Conservation (phyloP, 2,329 filamentous ascomycete genomes). For the Cercospora sp. region DNA sequence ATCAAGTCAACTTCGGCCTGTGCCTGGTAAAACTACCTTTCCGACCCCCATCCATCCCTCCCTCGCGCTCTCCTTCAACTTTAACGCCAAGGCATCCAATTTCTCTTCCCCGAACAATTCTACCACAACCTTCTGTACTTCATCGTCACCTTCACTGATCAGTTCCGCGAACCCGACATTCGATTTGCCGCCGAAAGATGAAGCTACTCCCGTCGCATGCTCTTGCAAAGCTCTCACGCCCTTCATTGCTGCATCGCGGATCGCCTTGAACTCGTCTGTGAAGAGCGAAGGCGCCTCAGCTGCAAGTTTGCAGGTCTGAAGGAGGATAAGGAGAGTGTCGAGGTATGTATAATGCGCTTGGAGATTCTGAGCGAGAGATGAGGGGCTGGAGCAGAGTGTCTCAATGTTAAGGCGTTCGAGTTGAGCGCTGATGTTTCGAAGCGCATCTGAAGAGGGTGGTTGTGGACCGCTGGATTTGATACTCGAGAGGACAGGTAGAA, state of each 20-base stretch:
- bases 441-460: constrained; percentile 13
- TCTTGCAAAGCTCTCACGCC: constrained; percentile 29
- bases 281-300: constrained; percentile 12
- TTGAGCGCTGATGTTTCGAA: constrained; percentile 21
- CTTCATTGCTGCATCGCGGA: constrained; percentile 28
- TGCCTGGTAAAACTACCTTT: constrained; percentile 19
- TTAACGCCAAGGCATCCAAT: not conserved
- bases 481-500: constrained; percentile 23
- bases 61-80: constrained; percentile 27
- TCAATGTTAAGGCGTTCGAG: constrained; percentile 22
- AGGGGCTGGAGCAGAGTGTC: constrained; percentile 14
- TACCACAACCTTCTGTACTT: constrained; percentile 17
- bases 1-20: constrained; percentile 7
- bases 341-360: constrained; percentile 31
- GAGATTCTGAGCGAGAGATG: constrained; percentile 24
- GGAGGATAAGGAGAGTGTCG: constrained; percentile 32
- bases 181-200: constrained; percentile 12
- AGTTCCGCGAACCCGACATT: constrained; percentile 36
- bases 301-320: constrained; percentile 25
- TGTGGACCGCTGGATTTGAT: constrained; percentile 2
- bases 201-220: constrained; percentile 29
- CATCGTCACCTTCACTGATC: constrained; percentile 20
- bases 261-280: constrained; percentile 10
- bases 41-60: constrained; percentile 37
- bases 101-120: constrained; percentile 20